phyloP scores from a whole-genome alignment of 768 basidiomycete species.

The Aureoboletus auriporus region DNA sequence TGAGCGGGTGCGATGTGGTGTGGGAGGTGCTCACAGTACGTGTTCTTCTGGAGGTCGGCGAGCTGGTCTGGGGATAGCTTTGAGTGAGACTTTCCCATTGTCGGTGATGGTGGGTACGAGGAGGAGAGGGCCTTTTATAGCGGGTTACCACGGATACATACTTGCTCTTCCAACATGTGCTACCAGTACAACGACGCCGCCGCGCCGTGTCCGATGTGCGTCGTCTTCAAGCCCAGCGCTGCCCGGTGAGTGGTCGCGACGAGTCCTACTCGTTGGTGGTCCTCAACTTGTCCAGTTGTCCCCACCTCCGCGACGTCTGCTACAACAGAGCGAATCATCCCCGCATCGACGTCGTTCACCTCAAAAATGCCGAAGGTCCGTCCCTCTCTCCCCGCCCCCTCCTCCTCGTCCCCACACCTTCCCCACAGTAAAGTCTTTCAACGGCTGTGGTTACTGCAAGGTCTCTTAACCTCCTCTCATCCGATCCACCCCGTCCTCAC shows the following conservation, averaged over 20 bases:
- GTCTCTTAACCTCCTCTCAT: constrained; percentile 34
- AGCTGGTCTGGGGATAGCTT: constrained; percentile 95
- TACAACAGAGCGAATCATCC: constrained; percentile 72
- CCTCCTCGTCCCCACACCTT: constrained; percentile 11
- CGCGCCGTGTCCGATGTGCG: constrained; percentile 79
- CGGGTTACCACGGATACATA: too few species aligned
- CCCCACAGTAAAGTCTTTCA: constrained; percentile 68
- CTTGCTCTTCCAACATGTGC: constrained; percentile 49
- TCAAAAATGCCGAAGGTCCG: constrained; percentile 86
- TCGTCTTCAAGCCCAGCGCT: constrained; percentile 62
- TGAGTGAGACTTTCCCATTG: constrained; percentile 96
- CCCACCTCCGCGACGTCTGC: constrained; percentile 72
- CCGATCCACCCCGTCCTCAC: constrained; percentile 24
- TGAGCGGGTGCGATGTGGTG: constrained; percentile 15
- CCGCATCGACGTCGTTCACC: constrained; percentile 69
- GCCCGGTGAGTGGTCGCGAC: constrained; percentile 39
- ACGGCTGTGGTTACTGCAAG: constrained; percentile 90
- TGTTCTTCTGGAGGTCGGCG: constrained; percentile 93
- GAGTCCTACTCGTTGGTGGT: too few species aligned
- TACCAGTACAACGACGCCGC: constrained; percentile 65
- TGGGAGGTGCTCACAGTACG: constrained; percentile 70
- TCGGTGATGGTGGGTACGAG: constrained; percentile 29
- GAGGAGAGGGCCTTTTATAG: constrained; percentile 28
- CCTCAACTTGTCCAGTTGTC: constrained; percentile 64
- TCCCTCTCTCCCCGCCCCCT: constrained; percentile 15